phyloP scores from a whole-genome alignment of 2,329 filamentous ascomycete genomes.

The Colletotrichum sp. region DNA sequence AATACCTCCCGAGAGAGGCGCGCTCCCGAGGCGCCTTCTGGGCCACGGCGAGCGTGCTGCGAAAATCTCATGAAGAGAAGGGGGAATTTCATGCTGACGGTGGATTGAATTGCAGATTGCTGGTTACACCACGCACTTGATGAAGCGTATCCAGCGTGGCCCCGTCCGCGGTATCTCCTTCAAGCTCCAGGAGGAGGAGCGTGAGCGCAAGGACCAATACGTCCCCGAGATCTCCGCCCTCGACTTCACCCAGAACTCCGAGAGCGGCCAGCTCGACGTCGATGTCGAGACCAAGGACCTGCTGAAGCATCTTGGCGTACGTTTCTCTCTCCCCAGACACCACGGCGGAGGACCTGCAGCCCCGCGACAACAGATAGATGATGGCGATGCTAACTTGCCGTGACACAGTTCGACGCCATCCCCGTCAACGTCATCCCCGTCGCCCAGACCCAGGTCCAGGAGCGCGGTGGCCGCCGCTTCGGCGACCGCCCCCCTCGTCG shows the following conservation, averaged over 20 bases:
- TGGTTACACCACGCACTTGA: slow-evolving; percentile 97
- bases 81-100: not conserved
- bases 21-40: not conserved
- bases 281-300: slow-evolving; percentile 99
- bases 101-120: slow-evolving; percentile 69
- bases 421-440: slow-evolving; percentile 95
- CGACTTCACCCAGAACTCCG: slow-evolving; percentile 94
- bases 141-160: slow-evolving; percentile 99
- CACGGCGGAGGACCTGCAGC: not conserved
- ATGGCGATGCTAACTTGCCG: slow-evolving; percentile 29
- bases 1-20: slow-evolving; percentile 1
- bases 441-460: slow-evolving; percentile 83
- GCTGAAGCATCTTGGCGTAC: slow-evolving; percentile 97
- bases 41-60: not conserved
- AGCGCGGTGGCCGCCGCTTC: slow-evolving; percentile 81
- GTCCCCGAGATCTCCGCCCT: slow-evolving; percentile 98
- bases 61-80: no score
- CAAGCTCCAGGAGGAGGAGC: slow-evolving; percentile 99
- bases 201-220: slow-evolving; percentile 99
- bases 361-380: not conserved
- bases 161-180: slow-evolving; percentile 99
- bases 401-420: slow-evolving; percentile 87
- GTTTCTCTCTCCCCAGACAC: slow-evolving; percentile 45
- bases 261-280: slow-evolving; percentile 92
- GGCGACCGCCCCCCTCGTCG: slow-evolving; percentile 63